Percentiles rank a stretch among this genome's conserved stretches.
Evolutionary conservation across 495 filamentous ascomycete genomes (phyloP).

Genomic region (Baudoinia panamericana): DNA sequence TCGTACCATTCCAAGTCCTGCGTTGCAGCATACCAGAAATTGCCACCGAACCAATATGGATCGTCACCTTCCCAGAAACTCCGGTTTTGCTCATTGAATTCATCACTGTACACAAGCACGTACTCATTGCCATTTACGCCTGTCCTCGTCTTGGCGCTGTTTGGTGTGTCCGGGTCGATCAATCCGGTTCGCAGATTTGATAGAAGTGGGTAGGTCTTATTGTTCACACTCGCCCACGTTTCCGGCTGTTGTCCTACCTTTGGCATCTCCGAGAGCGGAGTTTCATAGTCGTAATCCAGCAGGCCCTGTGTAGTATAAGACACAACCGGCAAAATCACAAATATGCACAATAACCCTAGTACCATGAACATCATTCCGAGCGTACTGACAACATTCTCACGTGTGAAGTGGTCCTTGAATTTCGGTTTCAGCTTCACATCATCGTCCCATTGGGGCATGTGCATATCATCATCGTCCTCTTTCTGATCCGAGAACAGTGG

Average conservation of each 20-base stretch:
- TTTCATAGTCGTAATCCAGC: slow-evolving; percentile 19
- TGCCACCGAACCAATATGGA: slow-evolving; percentile 54
- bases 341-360: slow-evolving; percentile 33
- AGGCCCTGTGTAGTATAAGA: slow-evolving; percentile 27
- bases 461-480: slow-evolving; percentile 38
- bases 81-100: slow-evolving; percentile 58
- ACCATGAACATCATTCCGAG: slow-evolving; percentile 33
- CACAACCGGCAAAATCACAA: slow-evolving; percentile 36
- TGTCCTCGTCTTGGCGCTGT: slow-evolving; percentile 43
- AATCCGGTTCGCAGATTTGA: slow-evolving; percentile 47
- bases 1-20: slow-evolving; percentile 76
- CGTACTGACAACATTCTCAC: slow-evolving; percentile 29
- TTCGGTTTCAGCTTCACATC: slow-evolving; percentile 32
- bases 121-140: slow-evolving; percentile 45
- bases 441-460: slow-evolving; percentile 37
- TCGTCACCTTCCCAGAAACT: slow-evolving; percentile 67
- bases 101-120: slow-evolving; percentile 66
- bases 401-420: slow-evolving; percentile 31
- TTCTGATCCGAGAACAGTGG: slow-evolving; percentile 33
- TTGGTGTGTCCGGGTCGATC: slow-evolving; percentile 62
- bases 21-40: slow-evolving; percentile 73
- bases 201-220: slow-evolving; percentile 36
- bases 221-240: slow-evolving; percentile 30
- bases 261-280: slow-evolving; percentile 26
- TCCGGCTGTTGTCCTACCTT: slow-evolving; percentile 11